Percentiles rank a stretch among this genome's conserved stretches.
These are phyloP conservation scores for Centrapalus pauciflorus DNA, from an alignment of 129 eudicot species.

Conservation along the genomic window DNA sequence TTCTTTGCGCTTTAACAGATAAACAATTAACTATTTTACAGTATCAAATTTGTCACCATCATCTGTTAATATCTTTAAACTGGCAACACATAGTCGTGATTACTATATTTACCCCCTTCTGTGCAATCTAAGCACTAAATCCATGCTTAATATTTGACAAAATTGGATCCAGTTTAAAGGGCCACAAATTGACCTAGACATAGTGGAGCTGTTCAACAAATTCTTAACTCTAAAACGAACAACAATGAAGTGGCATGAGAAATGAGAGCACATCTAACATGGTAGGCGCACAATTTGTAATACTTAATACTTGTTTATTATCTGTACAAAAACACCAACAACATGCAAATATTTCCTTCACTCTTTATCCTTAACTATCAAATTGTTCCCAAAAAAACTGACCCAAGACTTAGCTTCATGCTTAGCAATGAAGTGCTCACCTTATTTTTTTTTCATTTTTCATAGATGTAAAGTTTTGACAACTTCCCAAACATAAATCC, in stretches of 20 bases:
- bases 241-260: too few relatives aligned
- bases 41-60: background rate
- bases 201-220: too few relatives aligned
- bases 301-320: background rate
- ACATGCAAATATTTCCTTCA: background rate
- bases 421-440: conserved; percentile 9
- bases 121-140: too few relatives aligned
- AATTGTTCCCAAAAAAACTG: background rate
- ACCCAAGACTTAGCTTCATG: background rate
- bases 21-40: background rate
- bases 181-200: too few relatives aligned
- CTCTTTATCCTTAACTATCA: conserved; percentile 15
- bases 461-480: background rate
- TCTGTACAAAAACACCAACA: background rate
- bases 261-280: too few relatives aligned
- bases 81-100: too few relatives aligned
- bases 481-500: conserved; percentile 3
- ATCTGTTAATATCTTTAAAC: background rate
- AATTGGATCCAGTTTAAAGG: too few relatives aligned
- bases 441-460: background rate
- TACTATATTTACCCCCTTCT: too few relatives aligned
- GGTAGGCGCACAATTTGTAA: too few relatives aligned
- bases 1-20: background rate
- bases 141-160: too few relatives aligned
- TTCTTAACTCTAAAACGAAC: too few relatives aligned